Evolutionary conservation across 345 rosid species (phyloP), one percentile per base, ranked within the genome.

Genomic region (Lepidium didymum): DNA sequence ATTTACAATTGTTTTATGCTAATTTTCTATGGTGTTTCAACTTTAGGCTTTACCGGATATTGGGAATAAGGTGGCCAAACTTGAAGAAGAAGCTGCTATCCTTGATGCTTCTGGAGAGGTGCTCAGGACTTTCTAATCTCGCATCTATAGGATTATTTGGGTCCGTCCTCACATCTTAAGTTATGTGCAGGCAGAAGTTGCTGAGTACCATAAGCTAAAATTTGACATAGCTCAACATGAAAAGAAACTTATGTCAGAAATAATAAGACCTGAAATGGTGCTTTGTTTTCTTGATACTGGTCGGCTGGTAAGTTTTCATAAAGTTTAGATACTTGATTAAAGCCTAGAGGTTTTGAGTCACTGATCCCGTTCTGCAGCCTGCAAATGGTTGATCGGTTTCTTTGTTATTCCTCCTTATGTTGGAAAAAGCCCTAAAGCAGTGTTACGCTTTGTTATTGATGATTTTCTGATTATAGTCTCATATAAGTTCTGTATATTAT

Each of bases 91-190:
- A 85, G 99, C 90, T 80, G 88, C 90, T 37, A 72, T 62, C 64
- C 93, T 91, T 57, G 85, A 89, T 73, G 91, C 96, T 72, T 86
- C 96, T 23, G 99, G 97, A 79, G 90, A 93, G 92, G 98, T 90
- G 72, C 58, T 63, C 21, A 33, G 46, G 61, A 25, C 55, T 70
- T 57, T 54, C 62, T 27, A 37, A 4, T 44, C 15, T 69, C 34
- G 56, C 56, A 25, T 49, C 42, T 57, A 70, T 23, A 53, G 41
- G 2, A 23, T 49, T 49, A 49, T 55, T 34, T 66, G 41, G 53
- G 36, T 27, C 44, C 14, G 27, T 56, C 62, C 50, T 41, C 53
- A 78, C 63, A 52, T 83, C 14, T 34, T 56, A 31, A 70, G 10
- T 49, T 58, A 64, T 62, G 34, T 69, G 45, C 62, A 90, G 99